phyloP scores from a whole-genome alignment of 768 basidiomycete species.

The Candolleomyces efflorescens region DNA sequence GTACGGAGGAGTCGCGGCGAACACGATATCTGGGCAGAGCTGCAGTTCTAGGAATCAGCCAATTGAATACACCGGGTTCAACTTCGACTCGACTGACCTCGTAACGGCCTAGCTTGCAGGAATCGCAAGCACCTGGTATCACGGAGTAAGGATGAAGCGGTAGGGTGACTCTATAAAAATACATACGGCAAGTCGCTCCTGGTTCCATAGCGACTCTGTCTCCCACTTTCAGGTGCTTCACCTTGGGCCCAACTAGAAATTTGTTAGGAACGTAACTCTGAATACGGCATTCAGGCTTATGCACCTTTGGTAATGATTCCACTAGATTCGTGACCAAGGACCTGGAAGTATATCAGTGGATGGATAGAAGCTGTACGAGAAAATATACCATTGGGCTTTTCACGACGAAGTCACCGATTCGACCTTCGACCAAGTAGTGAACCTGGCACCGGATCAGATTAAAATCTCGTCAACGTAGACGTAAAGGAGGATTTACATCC shows the following conservation, averaged over 20 bases:
- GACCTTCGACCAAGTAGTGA: conserved; percentile 75
- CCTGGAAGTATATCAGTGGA: conserved; percentile 35
- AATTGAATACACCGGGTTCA: background rate
- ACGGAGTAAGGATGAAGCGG: conserved; percentile 1
- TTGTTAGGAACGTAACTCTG: background rate
- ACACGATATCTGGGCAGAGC: conserved; percentile 83
- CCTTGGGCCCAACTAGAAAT: conserved; percentile 62
- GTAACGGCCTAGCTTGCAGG: conserved; percentile 81
- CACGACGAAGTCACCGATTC: conserved; percentile 78
- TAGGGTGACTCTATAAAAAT: background rate
- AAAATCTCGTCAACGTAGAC: background rate
- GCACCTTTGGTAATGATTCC: conserved; percentile 70
- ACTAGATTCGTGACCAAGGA: conserved; percentile 91
- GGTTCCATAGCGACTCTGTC: conserved; percentile 93
- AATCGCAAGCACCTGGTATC: conserved; percentile 55
- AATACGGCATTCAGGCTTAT: background rate
- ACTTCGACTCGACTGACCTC: conserved; percentile 44
- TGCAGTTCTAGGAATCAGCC: conserved; percentile 19
- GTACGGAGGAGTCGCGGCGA: conserved; percentile 91
- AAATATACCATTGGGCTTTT: conserved; percentile 70
- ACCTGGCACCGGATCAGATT: conserved; percentile 37
- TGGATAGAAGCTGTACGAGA: background rate
- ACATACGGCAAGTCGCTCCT: conserved; percentile 73
- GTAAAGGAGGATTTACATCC: conserved; percentile 49
- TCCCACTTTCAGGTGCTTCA: conserved; percentile 73